A percentile compares a stretch with the other conserved stretches of the same genome.
Conservation (phyloP, 2,329 filamentous ascomycete species). For the Dactylellina sp. region DNA sequence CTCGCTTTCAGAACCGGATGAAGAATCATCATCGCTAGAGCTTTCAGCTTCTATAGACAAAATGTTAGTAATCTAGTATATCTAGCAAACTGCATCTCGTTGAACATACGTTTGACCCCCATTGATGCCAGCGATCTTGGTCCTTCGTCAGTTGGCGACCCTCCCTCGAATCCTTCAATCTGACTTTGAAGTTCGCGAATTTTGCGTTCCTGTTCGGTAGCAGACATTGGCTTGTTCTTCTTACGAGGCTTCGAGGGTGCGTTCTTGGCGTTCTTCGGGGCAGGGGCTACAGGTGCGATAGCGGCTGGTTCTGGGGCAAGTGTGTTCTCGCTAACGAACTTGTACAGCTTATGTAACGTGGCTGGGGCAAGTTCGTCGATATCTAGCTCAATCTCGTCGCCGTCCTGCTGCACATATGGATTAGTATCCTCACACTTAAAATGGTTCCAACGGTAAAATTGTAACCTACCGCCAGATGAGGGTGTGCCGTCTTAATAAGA, state of each 20-base stretch:
- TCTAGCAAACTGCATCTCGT: not conserved
- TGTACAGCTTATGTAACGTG: conserved; percentile 70
- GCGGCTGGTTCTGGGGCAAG: conserved; percentile 60
- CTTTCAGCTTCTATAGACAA: conserved; percentile 41
- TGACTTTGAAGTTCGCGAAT: conserved; percentile 71
- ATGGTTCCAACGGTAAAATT: not conserved
- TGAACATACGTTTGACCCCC: conserved; percentile 50
- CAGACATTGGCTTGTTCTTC: conserved; percentile 83
- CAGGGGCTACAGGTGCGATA: conserved; percentile 42
- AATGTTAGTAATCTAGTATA: conserved; percentile 30
- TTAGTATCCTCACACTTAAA: conserved; percentile 4
- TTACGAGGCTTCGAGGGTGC: conserved; percentile 69
- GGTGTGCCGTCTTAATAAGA: conserved; percentile 86
- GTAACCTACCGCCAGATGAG: conserved; percentile 69
- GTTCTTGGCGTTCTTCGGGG: conserved; percentile 65
- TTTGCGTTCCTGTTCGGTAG: conserved; percentile 76
- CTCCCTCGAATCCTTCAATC: conserved; percentile 50
- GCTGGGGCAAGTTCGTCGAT: conserved; percentile 71
- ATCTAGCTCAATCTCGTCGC: conserved; percentile 71
- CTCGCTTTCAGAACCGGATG: conserved; percentile 61
- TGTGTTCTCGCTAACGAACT: conserved; percentile 67
- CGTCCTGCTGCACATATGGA: conserved; percentile 63
- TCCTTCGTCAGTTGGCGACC: conserved; percentile 43
- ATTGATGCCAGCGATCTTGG: conserved; percentile 55
- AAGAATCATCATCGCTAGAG: conserved; percentile 59